phyloP scores from a whole-genome alignment of 2,329 filamentous ascomycete genomes.

The Epicoccum nigrum region DNA sequence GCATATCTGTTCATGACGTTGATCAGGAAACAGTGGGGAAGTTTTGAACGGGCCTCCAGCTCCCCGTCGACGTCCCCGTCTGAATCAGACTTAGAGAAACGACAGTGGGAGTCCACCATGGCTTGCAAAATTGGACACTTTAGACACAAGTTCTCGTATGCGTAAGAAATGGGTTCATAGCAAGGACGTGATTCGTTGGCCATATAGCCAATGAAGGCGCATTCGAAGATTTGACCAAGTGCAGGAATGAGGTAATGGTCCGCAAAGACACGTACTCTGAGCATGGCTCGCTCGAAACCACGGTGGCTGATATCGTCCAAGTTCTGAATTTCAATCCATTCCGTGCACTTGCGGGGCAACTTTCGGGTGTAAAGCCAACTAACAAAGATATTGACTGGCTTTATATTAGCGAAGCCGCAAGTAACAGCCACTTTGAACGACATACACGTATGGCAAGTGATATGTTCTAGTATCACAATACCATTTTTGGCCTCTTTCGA shows the following conservation, averaged over 20 bases:
- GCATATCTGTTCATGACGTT: neutral
- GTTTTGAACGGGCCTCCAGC: neutral
- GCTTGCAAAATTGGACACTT: neutral
- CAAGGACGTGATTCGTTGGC: too few species aligned
- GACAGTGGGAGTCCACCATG: neutral
- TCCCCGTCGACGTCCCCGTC: neutral
- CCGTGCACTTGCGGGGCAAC: neutral
- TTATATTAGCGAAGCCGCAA: neutral
- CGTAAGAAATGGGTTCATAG: neutral
- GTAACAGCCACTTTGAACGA: neutral
- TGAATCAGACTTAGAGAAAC: too few species aligned
- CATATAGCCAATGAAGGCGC: neutral
- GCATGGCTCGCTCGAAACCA: neutral
- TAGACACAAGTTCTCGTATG: neutral
- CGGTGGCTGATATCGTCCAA: too few species aligned
- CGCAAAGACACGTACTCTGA: neutral
- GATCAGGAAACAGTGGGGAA: neutral
- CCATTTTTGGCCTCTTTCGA: slow-evolving; percentile 22
- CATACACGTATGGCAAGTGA: slow-evolving; percentile 14
- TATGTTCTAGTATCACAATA: slow-evolving; percentile 14
- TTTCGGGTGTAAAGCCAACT: neutral
- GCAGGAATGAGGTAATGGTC: neutral
- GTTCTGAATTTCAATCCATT: neutral
- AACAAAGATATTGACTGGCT: neutral
- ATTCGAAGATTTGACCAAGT: neutral